Evolutionary conservation across 2,329 filamentous ascomycete genomes (phyloP), one percentile per base, ranked within the genome.

Genomic region (Calonectria crousiana): DNA sequence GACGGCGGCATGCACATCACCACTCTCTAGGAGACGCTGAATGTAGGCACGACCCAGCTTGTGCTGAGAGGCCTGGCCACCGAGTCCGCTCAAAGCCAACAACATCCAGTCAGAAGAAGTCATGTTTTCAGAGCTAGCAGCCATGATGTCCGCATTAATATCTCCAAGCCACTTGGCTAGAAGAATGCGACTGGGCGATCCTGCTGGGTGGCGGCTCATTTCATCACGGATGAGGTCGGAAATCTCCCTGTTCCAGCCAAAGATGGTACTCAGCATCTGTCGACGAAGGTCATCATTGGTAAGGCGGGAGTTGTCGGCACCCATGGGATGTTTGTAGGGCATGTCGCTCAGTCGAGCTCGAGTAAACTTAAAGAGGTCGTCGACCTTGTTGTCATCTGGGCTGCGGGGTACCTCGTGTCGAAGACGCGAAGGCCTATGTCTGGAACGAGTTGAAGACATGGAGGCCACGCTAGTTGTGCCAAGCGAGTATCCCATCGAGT

Each of bases 81-180:
- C 95, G 85, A 98, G 97, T 51, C 95, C 94, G 81, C 95, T 98
- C 67, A 99, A 86, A 14, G 97, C 96, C 44, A 99, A 87, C 73
- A 98, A 87, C 95, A 99, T 98, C 97, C 97, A 99, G 84, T 98
- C 97, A 0, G 95, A 95, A 3, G 94, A 95, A 13, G 95, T 96
- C 90, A 97, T 96, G n/a, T 95, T 93, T 78, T 96, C 92, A 0
- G 95, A 94, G 53, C 92, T 94, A 3, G 94, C 92, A 14, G 92
- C 90, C 90, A 98, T 94, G 51, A 95, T 90, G 80, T 98, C 95
- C 0, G 93, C 90, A 73, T 95, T 93, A 47, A 95, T 92, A 75
- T 98, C 94, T 18, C 96, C 95, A 0, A 99, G 90, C 97, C 97
- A 99, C 84, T 97, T 98, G 1, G 95, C 90, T 6, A 99, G 89